These are phyloP conservation scores for Striga hermonthica DNA, from an alignment of 305 asterid genomes.

Conservation along the genomic window DNA sequence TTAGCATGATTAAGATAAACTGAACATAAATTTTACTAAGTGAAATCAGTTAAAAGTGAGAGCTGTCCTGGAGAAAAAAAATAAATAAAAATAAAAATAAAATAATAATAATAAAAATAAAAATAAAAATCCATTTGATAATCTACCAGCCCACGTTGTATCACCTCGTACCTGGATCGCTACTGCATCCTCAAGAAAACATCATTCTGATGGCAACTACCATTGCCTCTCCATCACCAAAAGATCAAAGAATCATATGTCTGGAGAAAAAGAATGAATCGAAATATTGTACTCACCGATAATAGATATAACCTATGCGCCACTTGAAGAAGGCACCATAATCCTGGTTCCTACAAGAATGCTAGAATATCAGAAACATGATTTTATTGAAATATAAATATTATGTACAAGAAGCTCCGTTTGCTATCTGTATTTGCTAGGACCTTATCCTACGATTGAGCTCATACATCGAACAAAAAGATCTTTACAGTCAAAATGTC, in stretches of 20 bases:
- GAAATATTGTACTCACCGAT: not conserved
- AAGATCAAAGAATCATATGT: conserved; percentile 15
- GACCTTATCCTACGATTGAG: conserved; percentile 52
- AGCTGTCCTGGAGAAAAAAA: conserved; percentile 3
- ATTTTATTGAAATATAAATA: conserved; percentile 59
- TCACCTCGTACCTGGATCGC: conserved; percentile 31
- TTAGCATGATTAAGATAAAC: conserved; percentile 14
- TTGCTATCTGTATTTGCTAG: conserved; percentile 67
- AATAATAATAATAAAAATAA: too few relatives aligned
- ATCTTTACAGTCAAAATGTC: conserved; percentile 67
- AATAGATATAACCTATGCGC: conserved; percentile 22
- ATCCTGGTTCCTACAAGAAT: conserved; percentile 27
- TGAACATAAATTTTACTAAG: conserved; percentile 1
- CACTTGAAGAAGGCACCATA: conserved; percentile 11
- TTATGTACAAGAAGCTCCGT: conserved; percentile 70
- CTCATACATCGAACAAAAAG: conserved; percentile 58
- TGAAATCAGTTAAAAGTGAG: conserved; percentile 3
- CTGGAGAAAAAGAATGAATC: conserved; percentile 25
- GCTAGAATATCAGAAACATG: conserved; percentile 29
- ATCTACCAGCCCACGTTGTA: not conserved
- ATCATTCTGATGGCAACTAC: conserved; percentile 12
- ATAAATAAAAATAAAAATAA: too few relatives aligned
- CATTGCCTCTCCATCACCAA: conserved; percentile 24
- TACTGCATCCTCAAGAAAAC: conserved; percentile 29
- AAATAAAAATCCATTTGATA: not conserved